A percentile compares a stretch with the other conserved stretches of the same genome.
These are phyloP conservation scores for Drechslera avenae DNA, from an alignment of 2,329 filamentous ascomycete species.

Conservation along the genomic window DNA sequence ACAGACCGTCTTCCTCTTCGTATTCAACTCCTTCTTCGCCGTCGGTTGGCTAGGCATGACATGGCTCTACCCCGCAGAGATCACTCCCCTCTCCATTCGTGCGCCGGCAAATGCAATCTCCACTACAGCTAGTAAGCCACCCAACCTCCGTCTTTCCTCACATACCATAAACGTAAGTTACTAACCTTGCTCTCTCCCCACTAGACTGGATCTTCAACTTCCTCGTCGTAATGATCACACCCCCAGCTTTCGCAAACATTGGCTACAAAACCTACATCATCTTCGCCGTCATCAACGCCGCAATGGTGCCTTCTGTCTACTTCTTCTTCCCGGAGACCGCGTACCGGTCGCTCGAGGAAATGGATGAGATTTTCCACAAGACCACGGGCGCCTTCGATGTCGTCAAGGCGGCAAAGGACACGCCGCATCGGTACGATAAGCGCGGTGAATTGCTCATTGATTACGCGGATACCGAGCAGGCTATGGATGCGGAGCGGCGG, in stretches of 20 bases:
- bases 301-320: conserved; percentile 62
- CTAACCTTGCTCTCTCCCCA: conserved; percentile 55
- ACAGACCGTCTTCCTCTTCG: conserved; percentile 79
- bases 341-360: conserved; percentile 49
- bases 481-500: conserved; percentile 34
- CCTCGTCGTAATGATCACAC: conserved; percentile 70
- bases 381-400: conserved; percentile 56
- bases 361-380: conserved; percentile 68
- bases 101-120: conserved; percentile 86
- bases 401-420: conserved; percentile 56
- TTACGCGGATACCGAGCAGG: conserved; percentile 52
- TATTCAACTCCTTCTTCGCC: conserved; percentile 93
- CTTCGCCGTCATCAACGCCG: conserved; percentile 62
- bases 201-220: conserved; percentile 53
- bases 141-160: neutral
- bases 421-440: conserved; percentile 63
- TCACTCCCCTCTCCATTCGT: conserved; percentile 86
- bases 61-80: conserved; percentile 71
- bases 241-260: conserved; percentile 63
- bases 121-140: conserved; percentile 65
- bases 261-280: conserved; percentile 62
- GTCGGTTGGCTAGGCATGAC: conserved; percentile 76
- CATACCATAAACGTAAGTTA: neutral
- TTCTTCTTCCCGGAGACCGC: conserved; percentile 68
- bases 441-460: conserved; percentile 62